Conservation (phyloP, 306 rosid species). For the Rubus idaeus region DNA sequence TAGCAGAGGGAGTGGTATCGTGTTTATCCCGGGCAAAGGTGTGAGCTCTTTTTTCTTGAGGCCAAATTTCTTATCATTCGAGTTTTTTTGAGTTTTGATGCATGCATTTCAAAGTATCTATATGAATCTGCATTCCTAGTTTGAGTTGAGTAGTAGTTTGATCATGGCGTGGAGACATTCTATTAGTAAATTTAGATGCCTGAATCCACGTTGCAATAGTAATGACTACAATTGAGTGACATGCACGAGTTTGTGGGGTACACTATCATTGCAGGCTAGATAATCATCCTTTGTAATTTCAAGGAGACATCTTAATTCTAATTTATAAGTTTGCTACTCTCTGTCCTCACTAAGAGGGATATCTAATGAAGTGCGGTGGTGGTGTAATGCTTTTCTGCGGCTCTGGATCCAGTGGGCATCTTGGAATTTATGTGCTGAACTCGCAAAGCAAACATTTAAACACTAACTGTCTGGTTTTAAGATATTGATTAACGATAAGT, state of each 20-base stretch:
- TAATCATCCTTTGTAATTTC: background rate
- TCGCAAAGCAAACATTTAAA: background rate
- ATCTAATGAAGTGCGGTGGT: background rate
- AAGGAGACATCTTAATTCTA: background rate
- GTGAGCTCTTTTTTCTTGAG: background rate
- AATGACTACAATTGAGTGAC: background rate
- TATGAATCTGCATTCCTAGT: background rate
- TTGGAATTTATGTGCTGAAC: background rate
- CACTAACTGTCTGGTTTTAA: background rate
- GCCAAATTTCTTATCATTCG: background rate
- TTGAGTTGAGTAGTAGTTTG: slow-evolving; percentile 7
- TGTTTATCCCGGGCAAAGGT: slow-evolving; percentile 73
- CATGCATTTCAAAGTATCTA: background rate
- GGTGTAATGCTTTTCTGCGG: background rate
- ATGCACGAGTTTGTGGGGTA: background rate
- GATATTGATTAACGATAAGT: background rate
- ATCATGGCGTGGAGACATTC: background rate
- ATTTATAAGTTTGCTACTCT: background rate
- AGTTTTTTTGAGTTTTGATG: background rate
- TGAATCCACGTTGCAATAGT: background rate
- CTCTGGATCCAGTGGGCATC: background rate
- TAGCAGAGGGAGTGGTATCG: slow-evolving; percentile 43
- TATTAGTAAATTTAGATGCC: background rate
- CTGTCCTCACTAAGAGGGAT: background rate
- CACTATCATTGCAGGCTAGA: background rate